Conservation (phyloP, 2,329 filamentous ascomycete genomes). For the Cadophora luteo-olivacea region DNA sequence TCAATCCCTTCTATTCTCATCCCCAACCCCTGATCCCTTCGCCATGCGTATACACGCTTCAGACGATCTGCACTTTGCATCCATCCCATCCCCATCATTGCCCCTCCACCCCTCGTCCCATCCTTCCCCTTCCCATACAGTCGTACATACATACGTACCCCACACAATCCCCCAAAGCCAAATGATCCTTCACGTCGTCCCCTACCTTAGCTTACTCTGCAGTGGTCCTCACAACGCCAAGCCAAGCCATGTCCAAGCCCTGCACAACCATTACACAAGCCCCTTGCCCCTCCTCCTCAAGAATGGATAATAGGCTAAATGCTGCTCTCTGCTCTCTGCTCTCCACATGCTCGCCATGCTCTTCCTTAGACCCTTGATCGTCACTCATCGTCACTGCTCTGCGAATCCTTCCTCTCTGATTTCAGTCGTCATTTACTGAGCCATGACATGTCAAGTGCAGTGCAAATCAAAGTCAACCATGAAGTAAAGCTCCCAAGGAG, state of each 20-base stretch:
- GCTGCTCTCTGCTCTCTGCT: too few relatives aligned
- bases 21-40: conserved; percentile 1
- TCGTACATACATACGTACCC: conserved; percentile 5
- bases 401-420: neutral
- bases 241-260: conserved; percentile 1
- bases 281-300: conserved; percentile 1
- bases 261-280: neutral
- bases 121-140: neutral
- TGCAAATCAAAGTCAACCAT: too few relatives aligned
- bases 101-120: neutral
- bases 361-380: neutral
- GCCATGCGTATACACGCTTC: neutral
- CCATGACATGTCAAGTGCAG: neutral
- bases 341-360: neutral
- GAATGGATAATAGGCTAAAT: conserved; percentile 1
- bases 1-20: neutral
- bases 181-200: conserved; percentile 9
- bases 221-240: too few relatives aligned
- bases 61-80: neutral
- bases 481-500: too few relatives aligned
- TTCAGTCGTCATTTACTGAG: neutral
- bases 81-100: neutral
- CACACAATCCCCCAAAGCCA: conserved; percentile 20
- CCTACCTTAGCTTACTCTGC: neutral
- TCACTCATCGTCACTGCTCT: neutral